Base-by-base conservation (phyloP, 495 filamentous ascomycete genomes). In the Aspergillus heteromorphus region DNA sequence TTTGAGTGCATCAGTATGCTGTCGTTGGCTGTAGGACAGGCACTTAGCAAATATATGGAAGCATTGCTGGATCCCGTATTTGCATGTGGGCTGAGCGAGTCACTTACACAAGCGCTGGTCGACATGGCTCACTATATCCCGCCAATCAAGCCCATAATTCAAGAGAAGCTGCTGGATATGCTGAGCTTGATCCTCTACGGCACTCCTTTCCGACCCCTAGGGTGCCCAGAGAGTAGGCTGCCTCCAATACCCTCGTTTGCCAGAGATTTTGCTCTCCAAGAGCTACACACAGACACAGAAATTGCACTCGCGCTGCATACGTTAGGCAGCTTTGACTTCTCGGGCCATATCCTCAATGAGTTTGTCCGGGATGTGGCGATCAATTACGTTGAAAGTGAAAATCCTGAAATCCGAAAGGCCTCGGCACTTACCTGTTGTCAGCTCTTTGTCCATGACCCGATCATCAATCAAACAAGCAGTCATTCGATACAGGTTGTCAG, bases 121-220 rank as follows among this genome's bases (percentile, higher is more conserved):
- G 93, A 97, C 65, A 95, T 99, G 88, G 92, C 93, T 38, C 93
- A 97, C 65, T 97, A 97, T 66, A 95, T 99, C 47, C 92, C 93
- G 0, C 93, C 95, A 1, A 87, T 96, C 57, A 92, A 95, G 68
- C 79, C 85, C 23, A 89, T 80, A 10, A 97, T 99, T 38, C 93
- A 99, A 66, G 92, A 96, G 56, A 86, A 89, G 54, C 78, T 99
- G 31, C 81, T 99, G 27, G 88, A 99, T 64, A 89, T 97, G 83
- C 78, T 99, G 5, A 97, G 93, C 72, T 85, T 90, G 59, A 90
- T 96, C 23, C 82, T 99, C 1, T 92, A 89, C 59, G 92, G 92
- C 17, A 86, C 91, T 50, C 88, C 89, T 38, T 99, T 96, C 70
- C 85, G 88, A 42, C 90, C 93, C 6, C 74, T 99, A 19, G 93